Percentiles rank a stretch among this genome's conserved stretches.
phyloP scores from a whole-genome alignment of 306 rosid species.

The Aeschynomene evenia region DNA sequence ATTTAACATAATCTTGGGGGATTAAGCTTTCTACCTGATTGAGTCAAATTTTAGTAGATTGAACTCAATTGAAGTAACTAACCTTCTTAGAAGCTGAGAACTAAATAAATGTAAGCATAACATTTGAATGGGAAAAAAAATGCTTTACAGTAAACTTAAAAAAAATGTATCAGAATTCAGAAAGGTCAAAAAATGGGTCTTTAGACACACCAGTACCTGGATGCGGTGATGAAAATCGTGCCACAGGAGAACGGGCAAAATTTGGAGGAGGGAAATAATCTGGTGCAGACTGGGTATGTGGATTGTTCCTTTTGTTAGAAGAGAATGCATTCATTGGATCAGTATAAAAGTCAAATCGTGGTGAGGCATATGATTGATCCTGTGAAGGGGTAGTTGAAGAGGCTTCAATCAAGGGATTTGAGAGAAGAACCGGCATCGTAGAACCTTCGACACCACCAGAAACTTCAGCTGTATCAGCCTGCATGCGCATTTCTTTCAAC shows the following conservation, averaged over 20 bases:
- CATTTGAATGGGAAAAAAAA: conserved; percentile 23
- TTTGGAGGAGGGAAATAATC: conserved; percentile 43
- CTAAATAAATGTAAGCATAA: background rate
- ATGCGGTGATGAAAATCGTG: conserved; percentile 38
- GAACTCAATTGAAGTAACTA: background rate
- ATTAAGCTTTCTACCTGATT: background rate
- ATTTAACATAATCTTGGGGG: background rate
- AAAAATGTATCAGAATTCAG: background rate
- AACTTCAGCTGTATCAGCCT: conserved; percentile 58
- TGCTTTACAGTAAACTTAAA: too few relatives aligned
- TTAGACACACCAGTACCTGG: conserved; percentile 41
- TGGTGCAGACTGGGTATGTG: conserved; percentile 27
- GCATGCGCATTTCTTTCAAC: conserved; percentile 67
- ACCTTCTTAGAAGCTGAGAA: conserved; percentile 3
- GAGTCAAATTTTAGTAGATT: conserved; percentile 21
- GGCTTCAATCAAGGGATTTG: conserved; percentile 69
- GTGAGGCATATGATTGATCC: conserved; percentile 42
- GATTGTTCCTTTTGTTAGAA: conserved; percentile 42
- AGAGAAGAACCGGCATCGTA: conserved; percentile 48
- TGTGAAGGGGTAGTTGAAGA: conserved; percentile 27
- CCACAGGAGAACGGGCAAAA: conserved; percentile 31
- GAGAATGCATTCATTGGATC: conserved; percentile 91
- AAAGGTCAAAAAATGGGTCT: background rate
- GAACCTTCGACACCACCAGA: conserved; percentile 31
- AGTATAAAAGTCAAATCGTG: conserved; percentile 83